Evolutionary conservation across 2,329 filamentous ascomycete genomes (phyloP).

Genomic region (Aureobasidium sp.): DNA sequence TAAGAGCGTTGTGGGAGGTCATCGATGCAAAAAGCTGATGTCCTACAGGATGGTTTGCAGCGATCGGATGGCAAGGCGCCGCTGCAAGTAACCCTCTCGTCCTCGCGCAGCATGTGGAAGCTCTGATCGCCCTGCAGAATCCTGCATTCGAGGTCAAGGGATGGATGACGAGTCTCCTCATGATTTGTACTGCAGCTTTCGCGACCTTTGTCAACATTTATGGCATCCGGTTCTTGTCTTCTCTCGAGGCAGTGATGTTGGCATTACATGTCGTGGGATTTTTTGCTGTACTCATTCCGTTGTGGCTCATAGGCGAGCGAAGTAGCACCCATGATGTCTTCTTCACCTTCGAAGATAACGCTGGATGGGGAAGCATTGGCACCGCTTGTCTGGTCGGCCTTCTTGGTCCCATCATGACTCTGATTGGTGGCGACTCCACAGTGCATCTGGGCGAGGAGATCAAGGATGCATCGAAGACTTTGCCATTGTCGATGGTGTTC

Average conservation of each 20-base stretch:
- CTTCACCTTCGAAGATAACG: conserved; percentile 23
- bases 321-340: conserved; percentile 20
- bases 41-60: conserved; percentile 23
- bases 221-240: conserved; percentile 25
- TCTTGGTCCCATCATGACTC: conserved; percentile 18
- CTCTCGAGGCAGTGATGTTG: conserved; percentile 27
- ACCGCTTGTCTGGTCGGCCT: conserved; percentile 26
- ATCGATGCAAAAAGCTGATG: neutral
- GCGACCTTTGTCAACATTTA: conserved; percentile 28
- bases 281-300: conserved; percentile 25
- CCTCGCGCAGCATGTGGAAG: conserved; percentile 25
- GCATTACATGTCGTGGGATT: conserved; percentile 27
- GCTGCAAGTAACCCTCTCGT: conserved; percentile 26
- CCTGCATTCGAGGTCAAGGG: conserved; percentile 22
- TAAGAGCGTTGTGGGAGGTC: conserved; percentile 18
- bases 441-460: conserved; percentile 23
- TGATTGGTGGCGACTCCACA: conserved; percentile 17
- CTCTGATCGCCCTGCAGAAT: conserved; percentile 24
- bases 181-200: conserved; percentile 19
- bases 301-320: conserved; percentile 25
- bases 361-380: conserved; percentile 23
- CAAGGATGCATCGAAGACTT: neutral
- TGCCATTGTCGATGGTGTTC: conserved; percentile 23
- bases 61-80: conserved; percentile 27
- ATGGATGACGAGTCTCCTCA: conserved; percentile 18